phyloP scores from a whole-genome alignment of 225 moss, liverwort and hornwort genomes.

The Thuidium tamariscinum region DNA sequence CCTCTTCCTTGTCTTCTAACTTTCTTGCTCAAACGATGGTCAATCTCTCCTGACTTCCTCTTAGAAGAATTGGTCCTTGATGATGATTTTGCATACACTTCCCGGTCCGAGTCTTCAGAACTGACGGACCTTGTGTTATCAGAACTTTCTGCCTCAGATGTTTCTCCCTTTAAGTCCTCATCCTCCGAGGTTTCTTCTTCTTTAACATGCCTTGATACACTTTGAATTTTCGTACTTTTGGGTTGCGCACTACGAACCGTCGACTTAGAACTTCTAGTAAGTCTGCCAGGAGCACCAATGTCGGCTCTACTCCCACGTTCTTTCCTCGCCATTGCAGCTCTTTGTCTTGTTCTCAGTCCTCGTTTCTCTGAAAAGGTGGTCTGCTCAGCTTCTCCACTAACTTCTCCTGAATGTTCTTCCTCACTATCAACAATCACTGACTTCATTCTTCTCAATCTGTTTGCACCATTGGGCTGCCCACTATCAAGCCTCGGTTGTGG shows the following conservation, averaged over 20 bases:
- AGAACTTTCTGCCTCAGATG: conserved; percentile 7
- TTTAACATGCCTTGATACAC: not conserved
- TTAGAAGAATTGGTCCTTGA: conserved; percentile 16
- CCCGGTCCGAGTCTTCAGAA: not conserved
- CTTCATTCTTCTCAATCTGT: conserved; percentile 6
- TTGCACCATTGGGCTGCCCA: conserved; percentile 7
- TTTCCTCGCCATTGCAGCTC: conserved; percentile 1
- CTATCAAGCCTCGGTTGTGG: not conserved
- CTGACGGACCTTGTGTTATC: conserved; percentile 2
- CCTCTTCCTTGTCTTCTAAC: conserved; percentile 14
- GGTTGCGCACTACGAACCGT: not conserved
- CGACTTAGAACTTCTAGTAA: conserved; percentile 23
- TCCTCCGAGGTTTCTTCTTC: conserved; percentile 3
- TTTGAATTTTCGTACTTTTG: not conserved
- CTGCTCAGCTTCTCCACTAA: conserved; percentile 5
- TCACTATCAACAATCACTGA: not conserved
- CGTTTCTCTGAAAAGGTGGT: not conserved
- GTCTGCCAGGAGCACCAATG: conserved; percentile 16
- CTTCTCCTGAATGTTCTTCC: conserved; percentile 10
- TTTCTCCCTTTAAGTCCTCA: not conserved
- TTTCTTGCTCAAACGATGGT: conserved; percentile 22
- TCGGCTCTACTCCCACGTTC: not conserved
- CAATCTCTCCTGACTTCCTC: conserved; percentile 27
- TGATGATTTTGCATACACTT: not conserved
- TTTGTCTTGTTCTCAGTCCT: not conserved